Conservation (phyloP, 441 rosid genomes). For the Rhodomyrtus psidioides region DNA sequence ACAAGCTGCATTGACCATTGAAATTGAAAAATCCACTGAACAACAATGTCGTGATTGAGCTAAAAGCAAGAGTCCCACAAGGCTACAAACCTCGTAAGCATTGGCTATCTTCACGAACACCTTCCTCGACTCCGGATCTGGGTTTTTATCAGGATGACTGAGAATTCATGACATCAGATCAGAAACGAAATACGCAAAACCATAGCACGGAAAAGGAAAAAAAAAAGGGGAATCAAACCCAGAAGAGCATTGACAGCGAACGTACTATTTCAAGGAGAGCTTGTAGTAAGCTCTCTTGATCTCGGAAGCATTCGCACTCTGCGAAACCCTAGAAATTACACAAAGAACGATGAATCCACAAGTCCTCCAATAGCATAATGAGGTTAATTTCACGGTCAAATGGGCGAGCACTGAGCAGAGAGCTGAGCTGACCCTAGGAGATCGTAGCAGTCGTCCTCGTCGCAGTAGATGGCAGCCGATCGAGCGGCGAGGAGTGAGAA, state of each 20-base stretch:
- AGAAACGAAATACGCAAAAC: background rate
- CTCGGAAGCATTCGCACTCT: slow-evolving; percentile 80
- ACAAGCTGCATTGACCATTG: background rate
- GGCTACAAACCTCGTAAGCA: slow-evolving; percentile 76
- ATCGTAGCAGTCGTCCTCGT: slow-evolving; percentile 95
- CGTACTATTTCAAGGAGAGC: slow-evolving; percentile 81
- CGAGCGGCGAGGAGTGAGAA: slow-evolving; percentile 34
- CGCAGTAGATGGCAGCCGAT: slow-evolving; percentile 79
- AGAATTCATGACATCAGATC: background rate
- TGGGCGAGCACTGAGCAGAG: background rate
- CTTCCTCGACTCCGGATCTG: slow-evolving; percentile 93
- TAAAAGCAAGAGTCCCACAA: background rate
- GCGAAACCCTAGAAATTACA: slow-evolving; percentile 52
- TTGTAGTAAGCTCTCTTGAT: slow-evolving; percentile 91
- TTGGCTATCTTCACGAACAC: slow-evolving; percentile 85
- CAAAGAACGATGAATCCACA: background rate
- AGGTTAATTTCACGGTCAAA: background rate
- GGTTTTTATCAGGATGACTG: slow-evolving; percentile 94
- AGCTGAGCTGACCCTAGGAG: slow-evolving; percentile 52
- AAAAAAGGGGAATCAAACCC: background rate
- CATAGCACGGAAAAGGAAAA: background rate
- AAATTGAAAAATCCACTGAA: background rate
- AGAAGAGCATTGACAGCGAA: background rate
- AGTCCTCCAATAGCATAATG: background rate
- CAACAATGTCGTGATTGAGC: background rate